Evolutionary conservation across 805 yeast genomes (phyloP).

Genomic region (Pichia californica): DNA sequence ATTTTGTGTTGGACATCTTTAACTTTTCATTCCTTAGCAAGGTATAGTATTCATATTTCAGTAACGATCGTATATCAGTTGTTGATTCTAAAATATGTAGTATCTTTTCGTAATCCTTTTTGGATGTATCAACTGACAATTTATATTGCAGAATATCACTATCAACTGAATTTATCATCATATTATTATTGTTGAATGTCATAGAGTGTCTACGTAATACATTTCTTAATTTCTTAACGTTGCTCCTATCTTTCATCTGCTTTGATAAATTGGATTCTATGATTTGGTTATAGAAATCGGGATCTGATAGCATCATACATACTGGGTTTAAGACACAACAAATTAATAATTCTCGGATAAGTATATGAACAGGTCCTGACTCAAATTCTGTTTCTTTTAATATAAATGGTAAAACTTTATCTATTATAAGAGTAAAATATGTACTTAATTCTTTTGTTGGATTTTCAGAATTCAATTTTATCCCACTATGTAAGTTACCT

Average conservation of each 20-base stretch:
- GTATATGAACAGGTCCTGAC: constrained; percentile 41
- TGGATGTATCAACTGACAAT: constrained; percentile 26
- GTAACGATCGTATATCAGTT: constrained; percentile 36
- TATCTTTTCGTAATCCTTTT: constrained; percentile 26
- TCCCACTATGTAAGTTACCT: constrained; percentile 56
- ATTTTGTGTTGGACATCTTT: background rate
- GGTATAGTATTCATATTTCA: constrained; percentile 41
- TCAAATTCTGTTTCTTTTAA: constrained; percentile 40
- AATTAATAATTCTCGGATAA: constrained; percentile 60
- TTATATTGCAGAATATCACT: background rate
- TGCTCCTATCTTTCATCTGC: constrained; percentile 63
- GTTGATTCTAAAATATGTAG: constrained; percentile 27
- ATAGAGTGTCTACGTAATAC: constrained; percentile 62
- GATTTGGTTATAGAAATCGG: constrained; percentile 70
- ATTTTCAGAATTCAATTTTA: constrained; percentile 33
- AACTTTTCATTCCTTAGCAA: constrained; percentile 34
- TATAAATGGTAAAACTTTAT: constrained; percentile 41
- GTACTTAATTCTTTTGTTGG: constrained; percentile 38
- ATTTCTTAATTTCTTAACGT: constrained; percentile 64
- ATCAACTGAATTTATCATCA: background rate
- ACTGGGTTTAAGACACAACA: constrained; percentile 51
- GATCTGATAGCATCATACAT: constrained; percentile 48
- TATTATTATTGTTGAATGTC: constrained; percentile 5
- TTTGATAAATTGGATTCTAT: constrained; percentile 55
- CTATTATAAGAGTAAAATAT: constrained; percentile 41